Evolutionary conservation across 176 grass and related monocot species (phyloP).

Genomic region (Juncus inflexus): DNA sequence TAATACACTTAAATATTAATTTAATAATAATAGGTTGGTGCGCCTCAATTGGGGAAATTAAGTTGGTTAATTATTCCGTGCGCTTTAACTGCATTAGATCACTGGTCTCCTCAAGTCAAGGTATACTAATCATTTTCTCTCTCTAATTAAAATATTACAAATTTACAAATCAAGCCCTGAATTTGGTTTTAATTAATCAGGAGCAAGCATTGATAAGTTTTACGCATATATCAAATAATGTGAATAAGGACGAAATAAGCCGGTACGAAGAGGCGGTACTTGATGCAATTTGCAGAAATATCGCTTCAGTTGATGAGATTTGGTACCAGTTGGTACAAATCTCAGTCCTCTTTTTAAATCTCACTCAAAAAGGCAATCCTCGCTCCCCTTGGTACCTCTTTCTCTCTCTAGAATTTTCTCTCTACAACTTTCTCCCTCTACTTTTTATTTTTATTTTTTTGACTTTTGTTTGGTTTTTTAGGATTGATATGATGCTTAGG

Average conservation of each 20-base stretch:
- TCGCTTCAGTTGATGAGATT: constrained; percentile 62
- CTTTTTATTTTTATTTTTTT: background rate
- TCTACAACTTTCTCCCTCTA: constrained; percentile 7
- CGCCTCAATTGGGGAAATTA: constrained; percentile 63
- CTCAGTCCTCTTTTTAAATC: constrained; percentile 64
- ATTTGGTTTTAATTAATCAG: constrained; percentile 24
- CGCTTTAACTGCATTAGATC: constrained; percentile 80
- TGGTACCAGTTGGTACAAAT: constrained; percentile 64
- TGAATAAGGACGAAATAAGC: constrained; percentile 70
- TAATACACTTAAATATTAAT: background rate
- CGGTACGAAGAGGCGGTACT: constrained; percentile 85
- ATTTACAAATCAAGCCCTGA: too few relatives aligned
- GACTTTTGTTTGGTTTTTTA: background rate
- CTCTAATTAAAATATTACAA: too few relatives aligned
- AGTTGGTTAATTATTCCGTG: constrained; percentile 70
- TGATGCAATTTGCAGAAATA: constrained; percentile 72
- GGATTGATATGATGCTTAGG: too few relatives aligned
- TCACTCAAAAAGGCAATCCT: constrained; percentile 59
- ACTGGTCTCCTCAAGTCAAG: constrained; percentile 90
- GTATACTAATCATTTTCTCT: constrained; percentile 25
- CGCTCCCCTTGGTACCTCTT: constrained; percentile 62
- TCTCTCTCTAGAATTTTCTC: background rate
- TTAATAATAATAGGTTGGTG: constrained; percentile 41
- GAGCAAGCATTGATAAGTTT: constrained; percentile 69
- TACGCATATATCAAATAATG: constrained; percentile 65